Base-by-base conservation (phyloP, 2,329 filamentous ascomycete species). In the Apiospora rasikravindrae region DNA sequence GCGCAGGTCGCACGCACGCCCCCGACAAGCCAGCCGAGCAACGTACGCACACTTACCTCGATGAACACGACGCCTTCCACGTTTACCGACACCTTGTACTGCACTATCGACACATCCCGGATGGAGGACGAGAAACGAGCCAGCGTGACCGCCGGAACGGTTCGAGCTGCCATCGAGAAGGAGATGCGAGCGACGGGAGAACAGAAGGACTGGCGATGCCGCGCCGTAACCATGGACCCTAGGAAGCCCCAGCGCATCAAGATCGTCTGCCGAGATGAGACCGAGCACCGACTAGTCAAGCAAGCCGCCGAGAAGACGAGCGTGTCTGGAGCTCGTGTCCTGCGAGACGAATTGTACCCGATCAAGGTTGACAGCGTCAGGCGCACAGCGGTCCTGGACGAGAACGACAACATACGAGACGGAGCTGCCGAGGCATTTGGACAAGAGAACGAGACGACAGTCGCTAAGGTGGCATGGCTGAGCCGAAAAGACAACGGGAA, bases 361-460 rank as follows among this genome's bases (percentile, higher is more conserved):
- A 70, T 78, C 29, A 77, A 77, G 69, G 75, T 79, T n/a, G 75
- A 78, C 71, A 74, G 74, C 67, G 74, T 75, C 47, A 75, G 71
- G 68, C 75, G 74, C 22, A 72, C 69, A 13, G 76, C 71, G 6
- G 71, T 78, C 8, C 69, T 77, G 10, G 73, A 79, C 49, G 70
- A 78, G 66, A 70, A 69, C 37, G 71, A 73, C 26, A 45, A 40
- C 37, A 22, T 33, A 66, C 29, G 57, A 44, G 5, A 69, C n/a
- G 73, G 69, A 42, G 73, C 69, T 8, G 69, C 70, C 6, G 74
- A 78, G 53, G 73, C 69, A 16, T 71, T 78, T 24, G 68, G 75
- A 44, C 66, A 73, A 64, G 77, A 78, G 73, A 79, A 79, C 67
- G 74, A 78, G 22, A 69, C 67, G 22, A 33, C 71, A 44, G 69